phyloP scores from a whole-genome alignment of 352 stramenopile genomes.

The Globisporangium abappressorium region DNA sequence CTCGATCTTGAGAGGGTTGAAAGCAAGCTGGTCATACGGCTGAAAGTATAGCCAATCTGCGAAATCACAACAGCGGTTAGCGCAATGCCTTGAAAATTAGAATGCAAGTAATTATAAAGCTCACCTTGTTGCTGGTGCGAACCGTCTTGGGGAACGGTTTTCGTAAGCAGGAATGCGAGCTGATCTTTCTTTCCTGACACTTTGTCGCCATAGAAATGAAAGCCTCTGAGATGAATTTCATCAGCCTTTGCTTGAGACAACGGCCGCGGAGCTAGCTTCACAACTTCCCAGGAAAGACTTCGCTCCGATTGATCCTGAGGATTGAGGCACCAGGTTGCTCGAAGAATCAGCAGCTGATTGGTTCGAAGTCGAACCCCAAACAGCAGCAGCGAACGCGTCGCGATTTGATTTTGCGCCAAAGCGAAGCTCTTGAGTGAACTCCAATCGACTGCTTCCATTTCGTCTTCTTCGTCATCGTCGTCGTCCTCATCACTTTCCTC shows the following conservation, averaged over 20 bases:
- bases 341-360: constrained; percentile 29
- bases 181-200: constrained; percentile 14
- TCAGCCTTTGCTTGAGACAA: background rate
- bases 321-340: constrained; percentile 14
- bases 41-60: constrained; percentile 45
- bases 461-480: constrained; percentile 29
- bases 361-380: constrained; percentile 32
- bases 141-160: background rate
- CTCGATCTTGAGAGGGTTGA: constrained; percentile 12
- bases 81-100: background rate
- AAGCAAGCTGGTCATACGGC: constrained; percentile 33
- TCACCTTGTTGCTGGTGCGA: constrained; percentile 6
- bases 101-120: background rate
- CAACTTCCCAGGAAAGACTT: constrained; percentile 21
- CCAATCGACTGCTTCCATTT: constrained; percentile 60
- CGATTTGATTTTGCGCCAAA: constrained; percentile 6
- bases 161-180: constrained; percentile 18
- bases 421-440: constrained; percentile 29
- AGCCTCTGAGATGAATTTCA: constrained; percentile 3
- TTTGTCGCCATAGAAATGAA: constrained; percentile 19
- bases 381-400: constrained; percentile 18
- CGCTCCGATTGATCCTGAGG: constrained; percentile 12
- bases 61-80: constrained; percentile 6
- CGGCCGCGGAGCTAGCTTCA: constrained; percentile 10
- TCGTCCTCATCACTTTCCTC: constrained; percentile 21